Conservation (phyloP, 768 basidiomycete species). For the Auricularia heimuer region DNA sequence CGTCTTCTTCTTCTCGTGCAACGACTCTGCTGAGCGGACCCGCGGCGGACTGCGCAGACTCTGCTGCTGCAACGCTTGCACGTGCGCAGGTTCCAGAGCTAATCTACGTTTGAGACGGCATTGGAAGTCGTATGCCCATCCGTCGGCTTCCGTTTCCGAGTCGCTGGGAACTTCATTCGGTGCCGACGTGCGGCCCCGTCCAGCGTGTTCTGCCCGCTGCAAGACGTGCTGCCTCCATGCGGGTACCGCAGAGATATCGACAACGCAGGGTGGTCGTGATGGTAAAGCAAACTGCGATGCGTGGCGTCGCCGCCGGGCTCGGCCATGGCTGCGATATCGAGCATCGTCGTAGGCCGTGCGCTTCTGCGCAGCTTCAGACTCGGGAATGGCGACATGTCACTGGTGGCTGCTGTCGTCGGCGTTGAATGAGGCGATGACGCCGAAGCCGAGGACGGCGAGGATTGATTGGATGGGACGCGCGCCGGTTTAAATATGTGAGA, state of each 20-base stretch:
- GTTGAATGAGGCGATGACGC: not conserved
- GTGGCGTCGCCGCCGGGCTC: not conserved
- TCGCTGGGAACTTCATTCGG: not conserved
- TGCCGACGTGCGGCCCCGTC: not conserved
- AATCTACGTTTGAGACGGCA: not conserved
- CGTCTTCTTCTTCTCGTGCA: not conserved
- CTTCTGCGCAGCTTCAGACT: not conserved
- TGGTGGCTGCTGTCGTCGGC: not conserved
- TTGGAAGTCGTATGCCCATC: slow-evolving; percentile 1
- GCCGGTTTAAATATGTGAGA: not conserved
- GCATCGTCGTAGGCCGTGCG: not conserved
- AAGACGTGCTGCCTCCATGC: not conserved
- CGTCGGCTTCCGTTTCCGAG: not conserved
- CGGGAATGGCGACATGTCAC: not conserved
- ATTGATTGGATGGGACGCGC: not conserved
- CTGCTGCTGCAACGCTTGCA: not conserved
- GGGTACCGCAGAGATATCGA: not conserved
- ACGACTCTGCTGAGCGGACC: not conserved
- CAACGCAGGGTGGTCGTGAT: not conserved
- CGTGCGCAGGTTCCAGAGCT: not conserved
- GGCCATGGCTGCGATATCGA: not conserved
- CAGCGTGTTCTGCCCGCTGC: not conserved
- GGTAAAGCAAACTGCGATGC: not conserved
- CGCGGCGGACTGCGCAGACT: not conserved
- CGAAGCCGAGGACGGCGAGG: not conserved